Percentiles rank a stretch among this genome's conserved stretches.
Conservation (phyloP, 495 filamentous ascomycete species). For the Friedmanniomyces simplex region DNA sequence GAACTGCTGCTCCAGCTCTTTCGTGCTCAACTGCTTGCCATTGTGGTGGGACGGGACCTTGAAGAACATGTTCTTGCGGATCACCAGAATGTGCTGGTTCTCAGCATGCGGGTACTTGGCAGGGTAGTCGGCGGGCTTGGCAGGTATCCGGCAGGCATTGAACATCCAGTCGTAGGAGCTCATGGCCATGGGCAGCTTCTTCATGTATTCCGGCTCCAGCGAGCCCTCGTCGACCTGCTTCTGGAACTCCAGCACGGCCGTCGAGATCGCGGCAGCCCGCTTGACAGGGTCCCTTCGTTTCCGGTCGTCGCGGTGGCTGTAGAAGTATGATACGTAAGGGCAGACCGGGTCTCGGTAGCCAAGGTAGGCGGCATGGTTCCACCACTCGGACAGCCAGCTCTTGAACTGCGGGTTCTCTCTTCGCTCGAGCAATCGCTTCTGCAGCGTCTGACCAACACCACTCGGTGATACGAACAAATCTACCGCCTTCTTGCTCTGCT, state of each 20-base stretch:
- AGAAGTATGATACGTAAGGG: constrained; percentile 99
- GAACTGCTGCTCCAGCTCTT: constrained; percentile 85
- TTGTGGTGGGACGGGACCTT: constrained; percentile 67
- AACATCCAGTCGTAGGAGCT: constrained; percentile 99
- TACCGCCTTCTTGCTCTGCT: constrained; percentile 69
- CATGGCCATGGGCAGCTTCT: constrained; percentile 91
- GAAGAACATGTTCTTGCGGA: constrained; percentile 95
- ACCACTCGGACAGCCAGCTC: constrained; percentile 98
- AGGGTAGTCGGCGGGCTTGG: constrained; percentile 67
- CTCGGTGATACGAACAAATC: constrained; percentile 72
- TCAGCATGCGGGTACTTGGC: constrained; percentile 65
- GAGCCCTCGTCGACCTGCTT: constrained; percentile 71
- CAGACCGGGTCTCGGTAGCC: constrained; percentile 90
- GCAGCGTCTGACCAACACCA: constrained; percentile 71
- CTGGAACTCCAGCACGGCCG: constrained; percentile 84
- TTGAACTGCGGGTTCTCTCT: constrained; percentile 72
- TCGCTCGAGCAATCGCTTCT: constrained; percentile 75
- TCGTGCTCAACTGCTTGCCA: constrained; percentile 71
- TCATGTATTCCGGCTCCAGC: constrained; percentile 97
- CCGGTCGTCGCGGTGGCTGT: constrained; percentile 92
- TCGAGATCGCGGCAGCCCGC: constrained; percentile 82
- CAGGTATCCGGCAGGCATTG: constrained; percentile 83
- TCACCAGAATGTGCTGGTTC: constrained; percentile 75
- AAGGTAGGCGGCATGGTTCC: constrained; percentile 89
- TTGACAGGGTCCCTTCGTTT: constrained; percentile 78